Percentiles rank a stretch among this genome's conserved stretches.
These are phyloP conservation scores for Sporothrix protearum DNA, from an alignment of 2,329 filamentous ascomycete species.

Conservation along the genomic window DNA sequence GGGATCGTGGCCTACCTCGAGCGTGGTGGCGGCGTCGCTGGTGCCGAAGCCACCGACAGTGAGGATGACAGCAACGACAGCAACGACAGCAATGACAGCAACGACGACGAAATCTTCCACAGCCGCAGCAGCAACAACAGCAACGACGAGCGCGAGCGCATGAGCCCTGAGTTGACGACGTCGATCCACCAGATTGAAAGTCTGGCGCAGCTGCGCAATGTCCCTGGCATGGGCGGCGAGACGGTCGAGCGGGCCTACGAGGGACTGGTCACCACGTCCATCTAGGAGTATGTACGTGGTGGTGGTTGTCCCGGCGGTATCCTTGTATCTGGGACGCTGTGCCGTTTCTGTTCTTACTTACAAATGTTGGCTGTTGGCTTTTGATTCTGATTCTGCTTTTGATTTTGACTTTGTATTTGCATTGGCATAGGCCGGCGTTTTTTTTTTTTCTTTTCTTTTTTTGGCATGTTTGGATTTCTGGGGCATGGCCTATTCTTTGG, in stretches of 20 bases:
- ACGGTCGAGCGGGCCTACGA: constrained; percentile 56
- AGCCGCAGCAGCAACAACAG: constrained; percentile 16
- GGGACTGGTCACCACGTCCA: constrained; percentile 37
- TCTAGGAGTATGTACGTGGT: not conserved
- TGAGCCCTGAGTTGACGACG: not conserved
- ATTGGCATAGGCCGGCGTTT: constrained; percentile 12
- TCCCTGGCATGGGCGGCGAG: constrained; percentile 56
- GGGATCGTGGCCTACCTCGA: constrained; percentile 58
- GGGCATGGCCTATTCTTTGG: constrained; percentile 2
- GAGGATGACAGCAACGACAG: constrained; percentile 33
- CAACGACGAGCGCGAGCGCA: not conserved
- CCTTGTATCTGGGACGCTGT: not conserved
- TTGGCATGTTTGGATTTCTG: not conserved
- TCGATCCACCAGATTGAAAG: constrained; percentile 40
- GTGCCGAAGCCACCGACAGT: constrained; percentile 21
- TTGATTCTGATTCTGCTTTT: not conserved
- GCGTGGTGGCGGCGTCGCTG: constrained; percentile 40
- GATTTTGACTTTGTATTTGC: not conserved
- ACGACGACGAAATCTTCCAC: not conserved
- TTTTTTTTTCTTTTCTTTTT: not conserved
- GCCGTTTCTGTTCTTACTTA: not conserved
- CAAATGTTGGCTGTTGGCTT: not conserved
- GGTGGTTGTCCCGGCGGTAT: not conserved
- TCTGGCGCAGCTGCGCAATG: constrained; percentile 49
- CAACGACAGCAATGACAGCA: not conserved